These are phyloP conservation scores for Cytospora paraplurivora DNA, from an alignment of 2,329 filamentous ascomycete species.

Conservation along the genomic window DNA sequence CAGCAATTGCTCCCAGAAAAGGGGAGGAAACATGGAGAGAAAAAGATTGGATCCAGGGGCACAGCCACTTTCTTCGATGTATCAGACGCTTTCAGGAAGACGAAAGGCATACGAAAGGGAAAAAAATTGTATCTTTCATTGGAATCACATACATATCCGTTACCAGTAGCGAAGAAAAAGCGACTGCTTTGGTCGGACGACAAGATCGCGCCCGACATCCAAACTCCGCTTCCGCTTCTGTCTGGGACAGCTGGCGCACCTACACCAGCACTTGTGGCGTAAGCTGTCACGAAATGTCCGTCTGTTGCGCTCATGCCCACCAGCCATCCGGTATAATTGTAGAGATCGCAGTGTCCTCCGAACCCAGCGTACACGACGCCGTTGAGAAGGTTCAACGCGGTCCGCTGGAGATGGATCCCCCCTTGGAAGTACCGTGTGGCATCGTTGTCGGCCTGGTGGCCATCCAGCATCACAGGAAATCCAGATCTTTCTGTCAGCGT, in stretches of 20 bases:
- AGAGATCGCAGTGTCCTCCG: conserved; percentile 51
- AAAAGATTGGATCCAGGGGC: too few relatives aligned
- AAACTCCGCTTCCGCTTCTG: conserved; percentile 11
- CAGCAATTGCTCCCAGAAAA: too few relatives aligned
- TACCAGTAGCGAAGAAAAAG: conserved; percentile 36
- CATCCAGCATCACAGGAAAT: conserved; percentile 50
- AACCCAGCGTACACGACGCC: conserved; percentile 49
- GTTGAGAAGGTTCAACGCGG: conserved; percentile 39
- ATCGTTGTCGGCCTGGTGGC: conserved; percentile 48
- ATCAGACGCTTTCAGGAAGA: too few relatives aligned
- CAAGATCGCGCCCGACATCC: conserved; percentile 14
- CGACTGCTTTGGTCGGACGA: conserved; percentile 24
- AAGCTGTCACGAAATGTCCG: conserved; percentile 31
- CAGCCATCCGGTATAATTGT: conserved; percentile 45
- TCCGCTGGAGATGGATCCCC: conserved; percentile 48
- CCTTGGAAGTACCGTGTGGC: conserved; percentile 47
- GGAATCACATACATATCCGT: conserved; percentile 33
- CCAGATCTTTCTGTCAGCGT: conserved; percentile 31
- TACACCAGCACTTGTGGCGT: conserved; percentile 10
- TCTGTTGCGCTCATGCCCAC: conserved; percentile 35
- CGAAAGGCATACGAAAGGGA: too few relatives aligned
- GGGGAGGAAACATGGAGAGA: too few relatives aligned
- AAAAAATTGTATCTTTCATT: too few relatives aligned
- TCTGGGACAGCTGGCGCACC: conserved; percentile 24
- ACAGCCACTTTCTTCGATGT: too few relatives aligned